A percentile compares a stretch with the other conserved stretches of the same genome.
Evolutionary conservation across 306 rosid species (phyloP).

Genomic region (Lagenaria siceraria): DNA sequence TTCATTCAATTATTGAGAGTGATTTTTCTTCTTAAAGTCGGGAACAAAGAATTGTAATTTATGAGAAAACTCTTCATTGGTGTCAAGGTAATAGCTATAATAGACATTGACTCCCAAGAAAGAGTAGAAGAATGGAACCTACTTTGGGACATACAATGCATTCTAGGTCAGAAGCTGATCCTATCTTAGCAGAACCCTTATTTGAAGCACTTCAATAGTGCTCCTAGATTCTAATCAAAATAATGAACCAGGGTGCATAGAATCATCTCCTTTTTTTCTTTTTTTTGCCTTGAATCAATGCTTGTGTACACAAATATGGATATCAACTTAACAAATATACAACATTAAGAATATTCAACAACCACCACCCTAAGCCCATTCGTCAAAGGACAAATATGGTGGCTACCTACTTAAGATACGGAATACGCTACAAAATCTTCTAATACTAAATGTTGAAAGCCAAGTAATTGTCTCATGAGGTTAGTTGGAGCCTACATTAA

Average conservation of each 20-base stretch:
- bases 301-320: too few relatives aligned
- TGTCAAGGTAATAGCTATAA: background rate
- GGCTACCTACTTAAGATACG: background rate
- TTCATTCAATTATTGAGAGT: background rate
- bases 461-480: background rate
- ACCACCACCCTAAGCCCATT: background rate
- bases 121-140: background rate
- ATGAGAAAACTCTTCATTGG: background rate
- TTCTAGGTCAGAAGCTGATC: background rate
- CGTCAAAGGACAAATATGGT: background rate
- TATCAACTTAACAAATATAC: background rate
- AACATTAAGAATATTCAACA: background rate
- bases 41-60: background rate
- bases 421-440: background rate
- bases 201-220: background rate
- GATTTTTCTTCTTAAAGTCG: background rate
- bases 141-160: background rate
- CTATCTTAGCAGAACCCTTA: background rate
- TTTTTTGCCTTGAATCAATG: too few relatives aligned
- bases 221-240: too few relatives aligned
- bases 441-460: background rate
- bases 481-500: background rate
- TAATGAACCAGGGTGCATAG: too few relatives aligned
- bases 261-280: too few relatives aligned
- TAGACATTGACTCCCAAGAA: background rate